These are phyloP conservation scores for Macrotyloma uniflorum DNA, from an alignment of 306 rosid genomes.

Conservation along the genomic window DNA sequence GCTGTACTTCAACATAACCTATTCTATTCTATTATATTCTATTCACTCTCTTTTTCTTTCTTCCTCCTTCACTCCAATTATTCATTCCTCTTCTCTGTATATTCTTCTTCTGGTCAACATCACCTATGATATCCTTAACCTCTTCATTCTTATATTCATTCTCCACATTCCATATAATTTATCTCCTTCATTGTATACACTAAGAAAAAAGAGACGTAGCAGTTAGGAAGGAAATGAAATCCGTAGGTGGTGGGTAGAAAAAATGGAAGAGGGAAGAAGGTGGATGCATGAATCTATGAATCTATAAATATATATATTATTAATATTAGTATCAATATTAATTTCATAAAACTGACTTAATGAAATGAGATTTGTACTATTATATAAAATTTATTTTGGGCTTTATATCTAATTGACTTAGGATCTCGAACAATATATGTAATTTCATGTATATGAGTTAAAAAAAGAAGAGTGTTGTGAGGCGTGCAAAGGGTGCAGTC, in stretches of 20 bases:
- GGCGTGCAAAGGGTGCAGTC: not conserved
- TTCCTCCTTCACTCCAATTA: slow-evolving; percentile 1
- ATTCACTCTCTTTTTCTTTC: not conserved
- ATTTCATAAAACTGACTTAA: too few relatives aligned
- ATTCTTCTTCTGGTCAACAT: too few relatives aligned
- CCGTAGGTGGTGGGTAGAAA: not conserved
- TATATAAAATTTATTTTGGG: too few relatives aligned
- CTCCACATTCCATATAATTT: not conserved
- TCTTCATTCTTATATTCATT: slow-evolving; percentile 1
- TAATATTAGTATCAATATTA: too few relatives aligned
- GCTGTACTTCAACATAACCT: slow-evolving; percentile 24
- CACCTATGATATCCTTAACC: too few relatives aligned
- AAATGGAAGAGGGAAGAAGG: not conserved
- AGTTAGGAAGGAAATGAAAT: slow-evolving; percentile 11
- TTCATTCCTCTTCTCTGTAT: not conserved
- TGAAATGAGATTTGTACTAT: too few relatives aligned
- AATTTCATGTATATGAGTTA: not conserved
- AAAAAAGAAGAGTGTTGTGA: not conserved
- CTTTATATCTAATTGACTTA: too few relatives aligned
- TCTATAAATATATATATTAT: too few relatives aligned
- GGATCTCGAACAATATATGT: too few relatives aligned
- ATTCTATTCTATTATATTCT: not conserved
- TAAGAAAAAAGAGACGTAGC: too few relatives aligned
- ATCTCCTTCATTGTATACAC: too few relatives aligned
- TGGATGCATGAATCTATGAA: slow-evolving; percentile 26